Evolutionary conservation across 169 alveolate species (phyloP).

Genomic region (Plasmodium gallinaceum): DNA sequence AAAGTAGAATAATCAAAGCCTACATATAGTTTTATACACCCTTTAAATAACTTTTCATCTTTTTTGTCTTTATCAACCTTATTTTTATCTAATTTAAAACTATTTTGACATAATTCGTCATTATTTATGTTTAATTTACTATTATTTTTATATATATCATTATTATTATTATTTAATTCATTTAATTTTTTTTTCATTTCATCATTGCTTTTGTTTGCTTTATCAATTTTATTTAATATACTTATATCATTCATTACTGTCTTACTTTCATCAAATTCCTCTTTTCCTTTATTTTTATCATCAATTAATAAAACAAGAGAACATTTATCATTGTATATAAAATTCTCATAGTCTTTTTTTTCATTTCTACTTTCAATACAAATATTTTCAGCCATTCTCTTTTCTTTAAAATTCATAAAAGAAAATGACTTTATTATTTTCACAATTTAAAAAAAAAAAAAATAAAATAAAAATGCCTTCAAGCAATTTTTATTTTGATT

Average conservation of each 20-base stretch:
- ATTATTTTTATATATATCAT: not conserved
- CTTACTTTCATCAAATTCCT: not conserved
- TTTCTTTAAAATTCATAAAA: not conserved
- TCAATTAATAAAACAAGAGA: constrained; percentile 63
- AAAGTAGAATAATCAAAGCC: constrained; percentile 73
- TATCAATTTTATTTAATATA: not conserved
- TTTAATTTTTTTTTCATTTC: not conserved
- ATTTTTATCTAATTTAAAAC: too few relatives aligned
- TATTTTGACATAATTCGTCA: not conserved
- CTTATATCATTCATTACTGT: not conserved
- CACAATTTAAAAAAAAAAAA: not conserved
- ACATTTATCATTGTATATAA: constrained; percentile 45
- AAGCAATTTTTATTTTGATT: too few relatives aligned
- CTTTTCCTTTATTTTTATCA: constrained; percentile 6
- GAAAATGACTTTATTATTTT: not conserved
- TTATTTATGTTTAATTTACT: not conserved
- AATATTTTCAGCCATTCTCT: constrained; percentile 17
- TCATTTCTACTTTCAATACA: not conserved
- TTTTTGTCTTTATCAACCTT: constrained; percentile 6
- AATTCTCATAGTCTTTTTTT: constrained; percentile 6
- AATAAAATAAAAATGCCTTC: not conserved
- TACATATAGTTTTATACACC: constrained; percentile 17
- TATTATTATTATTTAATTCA: not conserved
- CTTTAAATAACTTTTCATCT: not conserved
- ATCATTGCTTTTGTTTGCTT: not conserved